phyloP scores from a whole-genome alignment of 345 rosid genomes.

The Adansonia digitata region DNA sequence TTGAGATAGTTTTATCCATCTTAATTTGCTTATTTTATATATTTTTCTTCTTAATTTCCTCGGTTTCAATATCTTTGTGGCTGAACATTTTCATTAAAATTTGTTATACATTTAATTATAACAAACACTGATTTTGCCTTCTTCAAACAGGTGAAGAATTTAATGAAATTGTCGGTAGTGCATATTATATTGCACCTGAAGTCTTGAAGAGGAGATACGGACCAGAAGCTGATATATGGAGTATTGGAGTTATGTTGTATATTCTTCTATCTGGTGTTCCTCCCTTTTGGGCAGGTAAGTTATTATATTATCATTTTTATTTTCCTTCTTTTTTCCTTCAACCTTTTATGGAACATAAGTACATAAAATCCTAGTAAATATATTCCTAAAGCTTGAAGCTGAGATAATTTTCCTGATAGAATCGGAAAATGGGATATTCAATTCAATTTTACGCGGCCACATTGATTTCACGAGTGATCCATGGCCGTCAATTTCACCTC shows the following conservation, averaged over 20 bases:
- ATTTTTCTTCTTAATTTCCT: neutral
- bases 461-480: slow-evolving; percentile 85
- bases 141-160: slow-evolving; percentile 63
- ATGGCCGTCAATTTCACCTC: slow-evolving; percentile 88
- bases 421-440: slow-evolving; percentile 93
- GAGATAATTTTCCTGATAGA: slow-evolving; percentile 30
- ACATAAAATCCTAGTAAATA: neutral
- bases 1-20: neutral
- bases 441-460: slow-evolving; percentile 76
- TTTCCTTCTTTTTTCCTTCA: neutral
- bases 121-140: neutral
- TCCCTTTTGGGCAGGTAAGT: slow-evolving; percentile 90
- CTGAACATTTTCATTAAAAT: neutral
- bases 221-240: slow-evolving; percentile 94
- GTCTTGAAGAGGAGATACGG: slow-evolving; percentile 87
- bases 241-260: slow-evolving; percentile 87
- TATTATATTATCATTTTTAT: neutral
- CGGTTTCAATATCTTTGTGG: neutral
- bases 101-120: neutral
- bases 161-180: slow-evolving; percentile 91
- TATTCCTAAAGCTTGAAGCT: neutral
- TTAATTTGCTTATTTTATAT: neutral
- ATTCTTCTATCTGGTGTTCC: slow-evolving; percentile 93
- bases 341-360: neutral
- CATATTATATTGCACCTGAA: slow-evolving; percentile 95